phyloP scores from a whole-genome alignment of 257 asterid genomes.

The Avicennia marina region DNA sequence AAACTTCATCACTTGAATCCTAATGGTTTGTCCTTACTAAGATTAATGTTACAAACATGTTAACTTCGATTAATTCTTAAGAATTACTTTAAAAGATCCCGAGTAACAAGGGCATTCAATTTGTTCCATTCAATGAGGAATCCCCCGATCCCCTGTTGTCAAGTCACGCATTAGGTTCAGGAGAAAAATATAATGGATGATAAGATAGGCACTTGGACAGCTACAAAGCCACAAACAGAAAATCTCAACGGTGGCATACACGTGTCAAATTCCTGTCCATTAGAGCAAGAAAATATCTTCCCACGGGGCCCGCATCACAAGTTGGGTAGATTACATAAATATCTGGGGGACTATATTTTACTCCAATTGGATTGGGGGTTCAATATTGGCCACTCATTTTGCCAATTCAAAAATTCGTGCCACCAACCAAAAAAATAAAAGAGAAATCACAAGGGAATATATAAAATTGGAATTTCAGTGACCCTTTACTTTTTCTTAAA shows the following conservation, averaged over 20 bases:
- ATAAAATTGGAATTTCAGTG: slow-evolving; percentile 12
- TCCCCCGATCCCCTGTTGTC: too few species aligned
- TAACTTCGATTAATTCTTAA: too few species aligned
- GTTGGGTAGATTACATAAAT: too few species aligned
- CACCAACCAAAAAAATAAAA: slow-evolving; percentile 26
- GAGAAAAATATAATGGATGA: not conserved
- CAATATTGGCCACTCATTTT: slow-evolving; percentile 23
- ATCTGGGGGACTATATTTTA: slow-evolving; percentile 17
- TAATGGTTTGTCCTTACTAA: too few species aligned
- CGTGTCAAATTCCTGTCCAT: slow-evolving; percentile 55
- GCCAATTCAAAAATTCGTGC: slow-evolving; percentile 5
- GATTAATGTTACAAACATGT: too few species aligned
- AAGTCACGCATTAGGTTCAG: too few species aligned
- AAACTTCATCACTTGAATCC: too few species aligned
- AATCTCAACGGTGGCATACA: slow-evolving; percentile 26
- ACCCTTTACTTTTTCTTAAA: slow-evolving; percentile 28
- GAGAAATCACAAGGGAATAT: too few species aligned
- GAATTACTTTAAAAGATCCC: too few species aligned
- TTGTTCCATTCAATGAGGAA: too few species aligned
- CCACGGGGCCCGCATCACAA: slow-evolving; percentile 26
- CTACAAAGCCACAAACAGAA: slow-evolving; percentile 47
- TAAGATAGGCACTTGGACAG: slow-evolving; percentile 30
- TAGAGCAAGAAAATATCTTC: slow-evolving; percentile 51
- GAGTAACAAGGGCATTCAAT: too few species aligned
- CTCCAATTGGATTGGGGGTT: slow-evolving; percentile 16